A percentile compares a stretch with the other conserved stretches of the same genome.
Conservation (phyloP, 129 eudicot species). For the Tagetes patula region DNA sequence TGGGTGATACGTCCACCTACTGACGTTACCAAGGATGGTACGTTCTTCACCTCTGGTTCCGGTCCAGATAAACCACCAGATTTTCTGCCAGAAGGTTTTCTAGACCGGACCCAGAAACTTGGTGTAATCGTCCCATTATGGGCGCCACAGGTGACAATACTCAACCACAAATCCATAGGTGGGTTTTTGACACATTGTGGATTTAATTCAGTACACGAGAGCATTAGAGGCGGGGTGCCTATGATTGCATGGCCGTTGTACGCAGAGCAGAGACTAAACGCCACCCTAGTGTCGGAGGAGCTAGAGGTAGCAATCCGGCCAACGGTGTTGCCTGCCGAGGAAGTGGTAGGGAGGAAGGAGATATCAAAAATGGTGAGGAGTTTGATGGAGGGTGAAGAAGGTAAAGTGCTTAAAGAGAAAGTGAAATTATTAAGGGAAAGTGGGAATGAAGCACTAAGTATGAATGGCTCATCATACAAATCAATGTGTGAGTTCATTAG, state of each 20-base stretch:
- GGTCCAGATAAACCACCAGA: conserved; percentile 1
- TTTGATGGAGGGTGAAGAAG: conserved; percentile 45
- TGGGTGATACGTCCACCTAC: conserved; percentile 51
- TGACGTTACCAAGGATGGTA: not conserved
- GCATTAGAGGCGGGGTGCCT: conserved; percentile 47
- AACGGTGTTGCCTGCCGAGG: conserved; percentile 24
- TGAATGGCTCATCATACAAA: conserved; percentile 44
- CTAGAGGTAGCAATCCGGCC: conserved; percentile 44
- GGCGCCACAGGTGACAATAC: conserved; percentile 49
- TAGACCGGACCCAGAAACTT: conserved; percentile 20
- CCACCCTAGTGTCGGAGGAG: conserved; percentile 41
- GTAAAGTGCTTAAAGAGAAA: conserved; percentile 34
- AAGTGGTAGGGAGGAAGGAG: conserved; percentile 43
- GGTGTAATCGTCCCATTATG: conserved; percentile 44
- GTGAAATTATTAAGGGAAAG: conserved; percentile 33
- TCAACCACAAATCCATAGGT: conserved; percentile 42
- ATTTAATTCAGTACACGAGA: conserved; percentile 46
- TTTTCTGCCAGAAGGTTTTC: conserved; percentile 51
- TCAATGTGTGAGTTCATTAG: conserved; percentile 35
- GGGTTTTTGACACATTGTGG: conserved; percentile 60
- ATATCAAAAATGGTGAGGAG: conserved; percentile 42
- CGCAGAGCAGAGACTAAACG: conserved; percentile 50
- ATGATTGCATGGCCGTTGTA: conserved; percentile 62
- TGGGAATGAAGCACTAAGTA: conserved; percentile 28
- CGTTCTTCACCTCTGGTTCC: conserved; percentile 20